These are phyloP conservation scores for Peniophora sp. DNA, from an alignment of 1,284 basidiomycete species.

Conservation along the genomic window DNA sequence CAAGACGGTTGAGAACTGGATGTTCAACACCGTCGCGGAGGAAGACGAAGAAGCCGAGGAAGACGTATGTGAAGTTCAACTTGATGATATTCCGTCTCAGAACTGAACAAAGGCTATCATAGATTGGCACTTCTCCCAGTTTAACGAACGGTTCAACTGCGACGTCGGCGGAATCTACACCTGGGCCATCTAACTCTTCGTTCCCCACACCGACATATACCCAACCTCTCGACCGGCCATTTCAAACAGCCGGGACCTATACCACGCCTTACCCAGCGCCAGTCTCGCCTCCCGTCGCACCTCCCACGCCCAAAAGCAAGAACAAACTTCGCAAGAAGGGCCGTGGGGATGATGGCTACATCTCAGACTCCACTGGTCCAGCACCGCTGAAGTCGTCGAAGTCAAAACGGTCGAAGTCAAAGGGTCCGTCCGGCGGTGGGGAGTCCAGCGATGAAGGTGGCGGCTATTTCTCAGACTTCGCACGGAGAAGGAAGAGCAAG, in stretches of 20 bases:
- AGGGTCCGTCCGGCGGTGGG: slow-evolving; percentile 19
- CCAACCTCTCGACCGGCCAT: background rate
- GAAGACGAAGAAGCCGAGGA: slow-evolving; percentile 35
- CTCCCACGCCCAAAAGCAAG: slow-evolving; percentile 11
- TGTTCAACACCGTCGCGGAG: slow-evolving; percentile 51
- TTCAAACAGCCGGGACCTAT: background rate
- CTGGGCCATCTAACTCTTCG: background rate
- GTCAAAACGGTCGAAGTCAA: slow-evolving; percentile 14
- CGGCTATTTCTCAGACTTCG: slow-evolving; percentile 16
- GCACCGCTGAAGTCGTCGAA: slow-evolving; percentile 21
- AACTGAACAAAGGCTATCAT: no score
- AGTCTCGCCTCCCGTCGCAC: slow-evolving; percentile 16
- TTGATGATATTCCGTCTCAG: background rate
- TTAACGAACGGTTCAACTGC: slow-evolving; percentile 27
- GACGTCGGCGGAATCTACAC: slow-evolving; percentile 26
- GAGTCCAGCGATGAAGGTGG: slow-evolving; percentile 28
- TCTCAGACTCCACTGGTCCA: slow-evolving; percentile 20
- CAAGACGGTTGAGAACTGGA: slow-evolving; percentile 54
- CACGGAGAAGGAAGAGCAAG: slow-evolving; percentile 12
- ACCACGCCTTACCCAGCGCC: slow-evolving; percentile 16
- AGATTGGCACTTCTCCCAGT: slow-evolving; percentile 17
- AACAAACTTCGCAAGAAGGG: slow-evolving; percentile 30
- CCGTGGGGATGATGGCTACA: slow-evolving; percentile 24
- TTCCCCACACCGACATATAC: background rate
- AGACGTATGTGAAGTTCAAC: slow-evolving; percentile 13